Evolutionary conservation across 352 stramenopile genomes (phyloP), one percentile per base, ranked within the genome.

Genomic region (Phytophthora pisi): DNA sequence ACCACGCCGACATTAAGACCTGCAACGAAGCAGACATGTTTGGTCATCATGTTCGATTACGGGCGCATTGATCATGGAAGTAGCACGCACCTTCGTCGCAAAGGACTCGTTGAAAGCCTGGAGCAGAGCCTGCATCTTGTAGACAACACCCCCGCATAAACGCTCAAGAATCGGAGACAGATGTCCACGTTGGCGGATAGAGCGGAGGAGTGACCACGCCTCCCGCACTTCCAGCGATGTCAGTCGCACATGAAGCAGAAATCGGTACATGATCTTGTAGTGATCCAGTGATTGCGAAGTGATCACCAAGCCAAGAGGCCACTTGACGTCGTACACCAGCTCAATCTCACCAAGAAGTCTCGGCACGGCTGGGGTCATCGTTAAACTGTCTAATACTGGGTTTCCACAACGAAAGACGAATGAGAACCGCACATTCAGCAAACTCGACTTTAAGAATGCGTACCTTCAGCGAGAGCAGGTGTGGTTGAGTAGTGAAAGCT

Each of bases 401-500:
- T 26, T 23, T 18, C 34, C 28, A 18, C 26, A 4, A 24, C 5
- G 16, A 46, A 20, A 20, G 8, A 10, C 13, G 13, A 6, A 46
- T 46, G 16, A 46, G 40, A 46, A 43, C 36, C n/a, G 40, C 11
- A 16, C 11, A n/a, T 23, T 10, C 9, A 13, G 28, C 11, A n/a
- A 58, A 51, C 8, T 40, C 13, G 20, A 31, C 54, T 10, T 30
- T 18, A 20, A 53, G 20, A 53, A 50, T 42, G 38, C 63, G 28
- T 67, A 93, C 85, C 64, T 77, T 76, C 40, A 31, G 79, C 68
- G 15, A 90, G 65, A 46, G 50, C 28, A 8, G 77, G 28, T 9
- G 72, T 77, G 2, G 78, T 62, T 4, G 67, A 71, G 45, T 92
- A 93, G 16, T 78, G 59, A 45, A 92, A 93, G 10, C 50, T 69